Conservation (phyloP, 495 filamentous ascomycete genomes). For the Lasiosphaeria ovina region DNA sequence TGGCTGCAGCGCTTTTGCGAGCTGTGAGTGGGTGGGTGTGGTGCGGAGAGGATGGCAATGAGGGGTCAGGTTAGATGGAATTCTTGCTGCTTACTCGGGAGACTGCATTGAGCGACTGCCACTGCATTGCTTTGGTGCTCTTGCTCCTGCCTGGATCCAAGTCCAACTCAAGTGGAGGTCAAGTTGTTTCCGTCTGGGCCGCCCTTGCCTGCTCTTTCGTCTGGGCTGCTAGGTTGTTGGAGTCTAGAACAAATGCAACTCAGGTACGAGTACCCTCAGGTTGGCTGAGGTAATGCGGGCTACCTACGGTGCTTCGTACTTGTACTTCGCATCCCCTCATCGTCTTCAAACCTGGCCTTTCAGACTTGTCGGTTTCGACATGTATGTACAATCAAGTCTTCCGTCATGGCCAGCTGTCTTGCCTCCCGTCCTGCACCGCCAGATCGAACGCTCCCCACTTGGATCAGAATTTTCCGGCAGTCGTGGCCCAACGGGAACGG, state of each 20-base stretch:
- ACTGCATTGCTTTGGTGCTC: not conserved
- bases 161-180: no score
- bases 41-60: not conserved
- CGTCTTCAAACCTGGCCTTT: no score
- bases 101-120: not conserved
- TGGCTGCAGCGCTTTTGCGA: not conserved
- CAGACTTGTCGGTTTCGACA: not conserved
- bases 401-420: not conserved
- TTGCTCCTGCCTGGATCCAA: no score
- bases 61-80: not conserved
- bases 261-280: no score
- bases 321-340: no score
- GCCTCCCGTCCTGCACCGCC: not conserved
- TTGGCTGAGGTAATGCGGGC: no score
- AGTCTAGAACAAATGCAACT: no score
- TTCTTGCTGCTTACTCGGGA: not conserved
- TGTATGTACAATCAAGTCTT: not conserved
- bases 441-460: not conserved
- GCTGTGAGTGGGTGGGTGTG: conserved; percentile 12
- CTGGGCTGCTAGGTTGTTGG: not conserved
- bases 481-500: conserved; percentile 17
- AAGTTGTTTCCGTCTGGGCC: not conserved
- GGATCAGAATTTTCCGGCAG: not conserved
- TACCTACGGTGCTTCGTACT: no score
- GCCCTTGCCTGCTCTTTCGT: not conserved